Percentiles rank a stretch among this genome's conserved stretches.
These are phyloP conservation scores for Mortierella sp. DNA, from an alignment of 371 early-diverging fungal species.

Conservation along the genomic window DNA sequence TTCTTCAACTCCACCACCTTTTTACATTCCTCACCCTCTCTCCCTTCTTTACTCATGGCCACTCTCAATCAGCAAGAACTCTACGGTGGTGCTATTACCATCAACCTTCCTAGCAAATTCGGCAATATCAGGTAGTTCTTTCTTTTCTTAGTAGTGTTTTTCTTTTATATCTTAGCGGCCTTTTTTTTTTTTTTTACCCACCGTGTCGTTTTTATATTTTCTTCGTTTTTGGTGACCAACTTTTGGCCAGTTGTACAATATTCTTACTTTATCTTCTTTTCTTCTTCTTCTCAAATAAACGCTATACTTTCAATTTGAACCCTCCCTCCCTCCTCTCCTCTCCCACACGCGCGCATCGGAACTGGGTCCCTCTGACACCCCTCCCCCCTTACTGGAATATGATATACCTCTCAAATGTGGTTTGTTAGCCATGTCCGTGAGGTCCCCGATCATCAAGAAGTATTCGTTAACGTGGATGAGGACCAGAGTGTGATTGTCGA, in stretches of 20 bases:
- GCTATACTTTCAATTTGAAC: neutral
- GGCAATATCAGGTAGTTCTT: slow-evolving; percentile 73
- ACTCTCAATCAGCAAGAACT: slow-evolving; percentile 55
- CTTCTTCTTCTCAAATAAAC: neutral
- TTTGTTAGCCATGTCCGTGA: slow-evolving; percentile 78
- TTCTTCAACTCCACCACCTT: neutral
- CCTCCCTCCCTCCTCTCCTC: neutral
- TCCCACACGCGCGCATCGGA: neutral
- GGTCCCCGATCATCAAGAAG: slow-evolving; percentile 94
- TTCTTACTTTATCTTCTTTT: neutral
- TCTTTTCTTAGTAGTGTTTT: neutral
- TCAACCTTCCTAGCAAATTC: slow-evolving; percentile 69
- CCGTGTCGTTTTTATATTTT: no score
- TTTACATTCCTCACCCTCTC: neutral
- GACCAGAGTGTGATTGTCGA: slow-evolving; percentile 91
- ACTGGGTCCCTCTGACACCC: neutral
- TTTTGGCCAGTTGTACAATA: neutral
- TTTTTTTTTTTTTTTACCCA: neutral
- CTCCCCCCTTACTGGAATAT: neutral
- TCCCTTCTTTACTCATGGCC: slow-evolving; percentile 19
- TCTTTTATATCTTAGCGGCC: neutral
- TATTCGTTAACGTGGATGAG: slow-evolving; percentile 79
- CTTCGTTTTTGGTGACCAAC: no score
- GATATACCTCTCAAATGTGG: no score
- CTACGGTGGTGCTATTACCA: slow-evolving; percentile 82